Conservation (phyloP, 2,329 filamentous ascomycete genomes). For the Aspergillus sp. region DNA sequence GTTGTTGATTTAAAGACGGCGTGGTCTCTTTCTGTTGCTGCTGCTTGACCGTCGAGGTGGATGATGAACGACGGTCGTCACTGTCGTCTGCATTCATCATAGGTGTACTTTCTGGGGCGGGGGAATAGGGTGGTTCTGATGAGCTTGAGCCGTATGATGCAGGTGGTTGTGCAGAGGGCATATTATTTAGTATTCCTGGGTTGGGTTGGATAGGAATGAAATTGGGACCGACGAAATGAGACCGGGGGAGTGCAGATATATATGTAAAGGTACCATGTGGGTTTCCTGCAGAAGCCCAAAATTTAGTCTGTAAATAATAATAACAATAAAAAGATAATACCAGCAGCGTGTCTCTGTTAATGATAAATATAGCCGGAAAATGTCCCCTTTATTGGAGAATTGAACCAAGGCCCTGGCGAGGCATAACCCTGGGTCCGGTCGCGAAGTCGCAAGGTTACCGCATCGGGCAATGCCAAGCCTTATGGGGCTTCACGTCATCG, state of each 20-base stretch:
- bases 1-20: constrained; percentile 19
- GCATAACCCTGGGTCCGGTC: not conserved
- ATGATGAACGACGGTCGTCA: constrained; percentile 27
- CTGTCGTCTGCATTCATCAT: constrained; percentile 22
- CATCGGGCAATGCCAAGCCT: not conserved
- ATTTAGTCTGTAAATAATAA: too few species aligned
- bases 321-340: too few species aligned
- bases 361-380: too few species aligned
- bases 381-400: too few species aligned
- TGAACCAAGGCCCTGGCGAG: not conserved
- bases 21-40: not conserved
- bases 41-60: constrained; percentile 19
- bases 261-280: too few species aligned
- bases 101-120: constrained; percentile 7
- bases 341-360: too few species aligned
- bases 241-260: too few species aligned
- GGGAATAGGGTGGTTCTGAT: constrained; percentile 18
- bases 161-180: constrained; percentile 19
- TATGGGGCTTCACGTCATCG: not conserved
- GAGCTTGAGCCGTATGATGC: constrained; percentile 17
- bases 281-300: too few species aligned
- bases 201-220: not conserved
- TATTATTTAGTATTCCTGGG: constrained; percentile 1
- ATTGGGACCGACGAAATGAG: not conserved
- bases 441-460: not conserved